Base-by-base conservation (phyloP, 2,329 filamentous ascomycete genomes). In the Colletotrichum lupini region DNA sequence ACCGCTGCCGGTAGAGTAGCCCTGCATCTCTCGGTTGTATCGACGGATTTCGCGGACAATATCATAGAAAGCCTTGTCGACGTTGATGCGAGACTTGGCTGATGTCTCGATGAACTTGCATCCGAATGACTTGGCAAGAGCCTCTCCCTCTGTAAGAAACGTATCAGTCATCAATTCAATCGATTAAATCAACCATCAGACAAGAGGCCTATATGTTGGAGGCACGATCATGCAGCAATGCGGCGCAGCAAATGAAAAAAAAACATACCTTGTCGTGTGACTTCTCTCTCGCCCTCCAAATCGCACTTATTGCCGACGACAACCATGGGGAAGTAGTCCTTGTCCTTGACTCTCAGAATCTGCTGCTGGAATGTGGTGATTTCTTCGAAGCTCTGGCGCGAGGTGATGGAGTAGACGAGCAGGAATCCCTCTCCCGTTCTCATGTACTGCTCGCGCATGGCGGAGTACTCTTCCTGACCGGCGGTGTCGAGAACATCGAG, bases 401-500 rank as follows among this genome's bases (percentile, higher is more conserved):
- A 98, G 69, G 94, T 98, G 87, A 99, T 99, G 78, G 95, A 98
- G 89, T 98, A 98, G 80, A 98, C 95, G 66, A 99, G 92, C 81
- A 99, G 87, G 86, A 99, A 99, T 67, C 97, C 97, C 86, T 99
- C 97, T 82, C 97, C 97, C 28, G 96, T 98, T 80, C 97, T 93
- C 96, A 99, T 99, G 90, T 98, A 99, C 87, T 98, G 97, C 88
- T 99, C 97, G 82, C 97, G 91, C 97, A 99, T 98, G 67, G 97
- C 97, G 70, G 95, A 98, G 88, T 98, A 99, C 87, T 99, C 97
- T 86, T 99, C 97, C 85, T 99, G 97, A 74, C 97, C 97, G 75
- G 97, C 97, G 67, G 97, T 99, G 85, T 99, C 97, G 83, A 98
- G 92, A 76, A 99, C 97, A 84, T 99, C 97, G 84, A 99, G 93